Evolutionary conservation across 2,329 filamentous ascomycete genomes (phyloP).

Genomic region (Calonectria honghensis): DNA sequence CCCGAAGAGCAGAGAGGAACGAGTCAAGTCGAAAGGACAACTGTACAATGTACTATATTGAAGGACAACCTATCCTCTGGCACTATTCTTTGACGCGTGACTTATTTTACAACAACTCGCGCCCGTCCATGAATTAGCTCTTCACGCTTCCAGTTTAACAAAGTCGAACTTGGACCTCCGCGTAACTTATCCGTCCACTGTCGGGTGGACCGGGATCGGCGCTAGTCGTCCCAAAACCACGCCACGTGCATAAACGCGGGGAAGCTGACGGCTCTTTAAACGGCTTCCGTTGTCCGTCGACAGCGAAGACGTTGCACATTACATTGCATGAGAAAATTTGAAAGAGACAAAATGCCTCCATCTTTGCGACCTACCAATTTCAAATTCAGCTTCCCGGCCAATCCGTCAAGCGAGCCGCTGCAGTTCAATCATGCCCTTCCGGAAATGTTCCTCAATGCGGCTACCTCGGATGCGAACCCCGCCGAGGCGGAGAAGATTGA

Average conservation of each 20-base stretch:
- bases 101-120: background rate
- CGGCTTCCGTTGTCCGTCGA: background rate
- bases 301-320: background rate
- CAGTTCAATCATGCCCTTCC: background rate
- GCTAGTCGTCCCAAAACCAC: background rate
- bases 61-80: no score
- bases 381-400: conserved; percentile 1
- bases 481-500: background rate
- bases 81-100: no score
- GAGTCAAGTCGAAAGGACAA: no score
- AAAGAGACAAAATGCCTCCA: background rate
- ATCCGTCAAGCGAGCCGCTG: background rate
- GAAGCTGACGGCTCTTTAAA: background rate
- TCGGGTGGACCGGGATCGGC: background rate
- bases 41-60: no score
- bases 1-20: no score
- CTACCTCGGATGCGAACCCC: background rate
- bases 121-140: background rate
- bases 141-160: background rate
- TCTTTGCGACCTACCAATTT: conserved; percentile 12
- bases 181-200: background rate
- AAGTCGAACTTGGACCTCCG: background rate
- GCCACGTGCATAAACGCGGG: conserved; percentile 2
- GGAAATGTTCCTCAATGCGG: conserved; percentile 9
- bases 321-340: background rate